These are phyloP conservation scores for Saccharum hybrid DNA, from an alignment of 202 grass and related monocot genomes.

Conservation along the genomic window DNA sequence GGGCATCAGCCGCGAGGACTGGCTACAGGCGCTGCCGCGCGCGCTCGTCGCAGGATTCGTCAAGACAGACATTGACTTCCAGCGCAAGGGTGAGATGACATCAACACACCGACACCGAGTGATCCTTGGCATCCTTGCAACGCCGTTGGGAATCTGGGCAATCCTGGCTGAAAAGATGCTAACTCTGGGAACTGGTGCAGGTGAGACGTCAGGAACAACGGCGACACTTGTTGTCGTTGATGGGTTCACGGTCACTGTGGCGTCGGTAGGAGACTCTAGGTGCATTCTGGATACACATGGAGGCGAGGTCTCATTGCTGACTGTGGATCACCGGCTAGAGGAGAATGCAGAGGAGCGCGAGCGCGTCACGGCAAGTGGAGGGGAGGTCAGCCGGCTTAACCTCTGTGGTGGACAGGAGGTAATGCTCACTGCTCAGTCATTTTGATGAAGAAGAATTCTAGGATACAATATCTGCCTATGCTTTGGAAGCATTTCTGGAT, in stretches of 20 bases:
- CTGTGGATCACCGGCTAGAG: constrained; percentile 92
- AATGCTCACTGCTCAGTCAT: constrained; percentile 22
- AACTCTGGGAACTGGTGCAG: constrained; percentile 45
- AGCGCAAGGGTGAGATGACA: constrained; percentile 70
- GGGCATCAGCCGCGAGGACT: constrained; percentile 83
- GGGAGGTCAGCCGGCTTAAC: constrained; percentile 92
- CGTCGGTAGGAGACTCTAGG: constrained; percentile 91
- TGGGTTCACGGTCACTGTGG: constrained; percentile 80
- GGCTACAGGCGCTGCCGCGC: constrained; percentile 75
- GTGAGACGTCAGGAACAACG: constrained; percentile 94
- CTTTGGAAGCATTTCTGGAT: constrained; percentile 21
- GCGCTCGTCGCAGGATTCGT: constrained; percentile 96
- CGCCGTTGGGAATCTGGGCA: constrained; percentile 6
- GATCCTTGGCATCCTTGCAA: constrained; percentile 22
- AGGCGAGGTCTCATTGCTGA: constrained; percentile 75
- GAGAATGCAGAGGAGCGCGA: constrained; percentile 94
- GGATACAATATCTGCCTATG: background rate
- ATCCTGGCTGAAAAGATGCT: constrained; percentile 12
- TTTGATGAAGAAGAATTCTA: background rate
- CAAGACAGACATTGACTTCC: constrained; percentile 96
- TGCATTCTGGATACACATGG: constrained; percentile 86
- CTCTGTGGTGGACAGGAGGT: constrained; percentile 92
- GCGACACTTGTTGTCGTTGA: constrained; percentile 88
- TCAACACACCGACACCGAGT: background rate
- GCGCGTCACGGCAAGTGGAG: constrained; percentile 85